phyloP scores from a whole-genome alignment of 805 yeast species.

The Zygosaccharomyces kombuchaensis region DNA sequence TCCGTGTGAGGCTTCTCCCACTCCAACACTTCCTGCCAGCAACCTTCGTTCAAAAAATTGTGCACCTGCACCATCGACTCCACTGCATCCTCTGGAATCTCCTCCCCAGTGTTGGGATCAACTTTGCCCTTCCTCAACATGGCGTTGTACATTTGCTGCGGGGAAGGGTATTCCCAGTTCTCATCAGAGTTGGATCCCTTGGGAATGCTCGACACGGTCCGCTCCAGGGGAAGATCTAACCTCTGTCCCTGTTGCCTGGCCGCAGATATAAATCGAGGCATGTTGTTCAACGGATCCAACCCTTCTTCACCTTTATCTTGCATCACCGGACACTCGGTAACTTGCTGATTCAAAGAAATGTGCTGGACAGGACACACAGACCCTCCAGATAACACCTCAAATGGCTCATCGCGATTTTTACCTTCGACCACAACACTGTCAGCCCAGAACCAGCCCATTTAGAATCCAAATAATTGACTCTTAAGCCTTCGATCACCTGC shows the following conservation, averaged over 20 bases:
- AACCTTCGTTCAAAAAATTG: constrained; percentile 93
- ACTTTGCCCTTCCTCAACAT: constrained; percentile 89
- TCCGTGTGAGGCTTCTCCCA: constrained; percentile 81
- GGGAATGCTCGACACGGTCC: constrained; percentile 83
- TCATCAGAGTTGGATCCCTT: constrained; percentile 67
- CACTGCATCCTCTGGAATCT: constrained; percentile 90
- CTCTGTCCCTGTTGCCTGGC: constrained; percentile 76
- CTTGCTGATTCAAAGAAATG: constrained; percentile 14
- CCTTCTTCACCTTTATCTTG: constrained; percentile 29
- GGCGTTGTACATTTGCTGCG: constrained; percentile 98
- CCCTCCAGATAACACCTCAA: not conserved
- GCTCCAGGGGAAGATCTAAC: constrained; percentile 70
- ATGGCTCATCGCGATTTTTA: not conserved
- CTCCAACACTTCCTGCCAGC: constrained; percentile 88
- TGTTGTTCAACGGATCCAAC: constrained; percentile 80
- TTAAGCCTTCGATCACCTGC: not conserved
- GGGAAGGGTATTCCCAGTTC: constrained; percentile 98
- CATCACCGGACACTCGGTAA: constrained; percentile 31
- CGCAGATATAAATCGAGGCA: constrained; percentile 66
- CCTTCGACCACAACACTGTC: constrained; percentile 23
- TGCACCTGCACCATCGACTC: constrained; percentile 97
- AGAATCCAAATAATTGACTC: not conserved
- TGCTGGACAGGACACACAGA: constrained; percentile 41
- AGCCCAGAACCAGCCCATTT: constrained; percentile 94
- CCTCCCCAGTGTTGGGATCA: constrained; percentile 47